phyloP scores from a whole-genome alignment of 2,329 filamentous ascomycete genomes.

The Fusarium sp. region DNA sequence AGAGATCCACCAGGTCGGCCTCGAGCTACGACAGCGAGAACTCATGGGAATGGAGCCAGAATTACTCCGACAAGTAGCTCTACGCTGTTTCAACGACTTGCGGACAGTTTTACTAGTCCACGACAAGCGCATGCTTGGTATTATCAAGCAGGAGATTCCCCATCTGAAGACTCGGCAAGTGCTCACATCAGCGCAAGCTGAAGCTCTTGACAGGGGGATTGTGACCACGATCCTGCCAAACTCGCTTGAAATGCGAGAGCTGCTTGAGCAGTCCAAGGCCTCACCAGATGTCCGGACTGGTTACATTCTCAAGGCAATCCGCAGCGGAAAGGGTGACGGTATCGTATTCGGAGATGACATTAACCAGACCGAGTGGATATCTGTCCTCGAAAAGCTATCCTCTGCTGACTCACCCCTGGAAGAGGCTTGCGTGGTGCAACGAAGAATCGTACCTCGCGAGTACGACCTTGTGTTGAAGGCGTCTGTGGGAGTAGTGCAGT shows the following conservation, averaged over 20 bases:
- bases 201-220: conserved; percentile 42
- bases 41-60: conserved; percentile 45
- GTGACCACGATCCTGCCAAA: conserved; percentile 49
- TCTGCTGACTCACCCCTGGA: conserved; percentile 11
- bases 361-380: conserved; percentile 42
- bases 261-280: conserved; percentile 27
- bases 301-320: conserved; percentile 52
- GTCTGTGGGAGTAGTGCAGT: conserved; percentile 37
- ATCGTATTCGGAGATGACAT: conserved; percentile 53
- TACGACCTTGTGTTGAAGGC: conserved; percentile 47
- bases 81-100: conserved; percentile 54
- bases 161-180: conserved; percentile 40
- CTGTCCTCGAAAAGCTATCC: conserved; percentile 32
- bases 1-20: conserved; percentile 50
- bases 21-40: conserved; percentile 53
- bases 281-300: conserved; percentile 33
- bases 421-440: conserved; percentile 44
- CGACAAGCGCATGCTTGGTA: conserved; percentile 55
- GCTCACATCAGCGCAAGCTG: conserved; percentile 43
- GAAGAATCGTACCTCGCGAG: conserved; percentile 43
- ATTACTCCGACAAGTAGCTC: conserved; percentile 48
- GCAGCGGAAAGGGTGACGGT: conserved; percentile 51
- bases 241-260: conserved; percentile 37
- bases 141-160: conserved; percentile 49
- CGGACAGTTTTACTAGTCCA: conserved; percentile 53